These are phyloP conservation scores for Beauveria rudraprayagi DNA, from an alignment of 2,329 filamentous ascomycete species.

Conservation along the genomic window DNA sequence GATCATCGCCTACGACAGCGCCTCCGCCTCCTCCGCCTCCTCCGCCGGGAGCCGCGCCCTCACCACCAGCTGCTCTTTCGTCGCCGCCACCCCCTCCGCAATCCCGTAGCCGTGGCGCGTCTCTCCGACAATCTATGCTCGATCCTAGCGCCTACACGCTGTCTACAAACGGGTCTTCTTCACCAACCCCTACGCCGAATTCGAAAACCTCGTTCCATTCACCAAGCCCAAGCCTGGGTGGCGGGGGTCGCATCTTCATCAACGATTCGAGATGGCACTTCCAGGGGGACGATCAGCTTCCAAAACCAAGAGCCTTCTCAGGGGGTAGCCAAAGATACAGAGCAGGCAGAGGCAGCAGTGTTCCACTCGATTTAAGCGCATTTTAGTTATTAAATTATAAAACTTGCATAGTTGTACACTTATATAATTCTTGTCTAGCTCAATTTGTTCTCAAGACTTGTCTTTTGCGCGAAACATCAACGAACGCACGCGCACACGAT, in stretches of 20 bases:
- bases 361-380: constrained; percentile 73
- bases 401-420: constrained; percentile 10
- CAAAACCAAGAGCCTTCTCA: constrained; percentile 74
- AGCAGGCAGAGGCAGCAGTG: constrained; percentile 86
- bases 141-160: constrained; percentile 73
- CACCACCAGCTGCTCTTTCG: constrained; percentile 29
- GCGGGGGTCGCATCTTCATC: constrained; percentile 45
- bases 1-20: constrained; percentile 29
- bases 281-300: constrained; percentile 70
- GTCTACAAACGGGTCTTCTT: constrained; percentile 51
- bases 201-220: constrained; percentile 24
- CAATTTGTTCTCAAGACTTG: neutral
- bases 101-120: constrained; percentile 34
- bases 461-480: neutral
- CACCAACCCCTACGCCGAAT: constrained; percentile 36
- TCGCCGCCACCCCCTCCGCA: constrained; percentile 29
- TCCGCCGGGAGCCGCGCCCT: constrained; percentile 23
- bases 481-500: neutral
- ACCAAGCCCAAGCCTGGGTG: constrained; percentile 19
- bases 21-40: constrained; percentile 32
- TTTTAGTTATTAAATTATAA: constrained; percentile 26
- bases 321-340: constrained; percentile 73
- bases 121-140: constrained; percentile 54
- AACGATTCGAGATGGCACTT: constrained; percentile 83
- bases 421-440: neutral